These are phyloP conservation scores for Priceomyces fermenticarens DNA, from an alignment of 805 yeast genomes.

Conservation along the genomic window DNA sequence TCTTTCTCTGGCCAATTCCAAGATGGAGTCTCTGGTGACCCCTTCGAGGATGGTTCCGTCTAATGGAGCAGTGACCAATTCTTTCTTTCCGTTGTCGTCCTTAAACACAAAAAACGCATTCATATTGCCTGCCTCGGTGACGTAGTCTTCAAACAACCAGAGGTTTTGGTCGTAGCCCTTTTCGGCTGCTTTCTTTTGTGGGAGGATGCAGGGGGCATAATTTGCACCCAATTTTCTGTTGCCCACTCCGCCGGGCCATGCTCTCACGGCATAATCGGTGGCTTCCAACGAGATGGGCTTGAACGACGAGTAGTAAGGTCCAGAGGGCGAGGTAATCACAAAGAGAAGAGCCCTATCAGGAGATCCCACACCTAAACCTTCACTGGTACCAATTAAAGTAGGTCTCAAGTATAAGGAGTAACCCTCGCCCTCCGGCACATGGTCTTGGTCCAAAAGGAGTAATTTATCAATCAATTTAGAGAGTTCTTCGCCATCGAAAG, in stretches of 20 bases:
- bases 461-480: conserved; percentile 73
- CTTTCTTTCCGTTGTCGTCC: conserved; percentile 80
- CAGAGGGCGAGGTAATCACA: conserved; percentile 93
- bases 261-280: conserved; percentile 93
- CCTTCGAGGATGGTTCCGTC: conserved; percentile 98
- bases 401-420: conserved; percentile 93
- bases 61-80: conserved; percentile 91
- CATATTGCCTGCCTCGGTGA: conserved; percentile 98
- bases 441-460: conserved; percentile 67
- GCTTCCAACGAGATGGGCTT: conserved; percentile 94
- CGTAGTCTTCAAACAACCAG: conserved; percentile 85
- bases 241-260: conserved; percentile 99
- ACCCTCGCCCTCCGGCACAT: conserved; percentile 84
- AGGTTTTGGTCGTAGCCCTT: conserved; percentile 94
- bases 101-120: conserved; percentile 85
- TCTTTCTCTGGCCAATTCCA: conserved; percentile 72
- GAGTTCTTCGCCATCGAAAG: conserved; percentile 76
- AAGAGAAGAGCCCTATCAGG: conserved; percentile 81
- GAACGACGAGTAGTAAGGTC: conserved; percentile 88
- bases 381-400: conserved; percentile 89
- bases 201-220: conserved; percentile 92
- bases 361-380: conserved; percentile 79
- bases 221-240: conserved; percentile 95
- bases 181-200: conserved; percentile 84
- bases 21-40: conserved; percentile 88